Base-by-base conservation (phyloP, 176 grass and related monocot genomes). In the Ensete glaucum region DNA sequence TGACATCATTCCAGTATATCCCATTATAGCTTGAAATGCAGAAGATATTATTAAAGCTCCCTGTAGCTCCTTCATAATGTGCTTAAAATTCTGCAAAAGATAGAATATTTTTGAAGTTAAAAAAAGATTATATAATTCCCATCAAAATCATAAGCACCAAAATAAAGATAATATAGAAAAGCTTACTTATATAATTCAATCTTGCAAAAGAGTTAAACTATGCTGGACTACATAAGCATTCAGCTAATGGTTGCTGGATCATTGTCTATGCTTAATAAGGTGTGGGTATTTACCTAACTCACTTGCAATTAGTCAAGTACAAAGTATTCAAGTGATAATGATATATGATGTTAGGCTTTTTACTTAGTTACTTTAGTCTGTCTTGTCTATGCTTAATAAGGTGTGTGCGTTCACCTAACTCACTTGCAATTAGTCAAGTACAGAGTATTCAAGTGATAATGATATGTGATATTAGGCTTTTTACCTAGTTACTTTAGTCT, bases 31-130 rank as follows among this genome's bases (percentile, higher is more conserved):
- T 89, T 99, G 95, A 88, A 99, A 99, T 79, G 57, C 71, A 73
- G 90, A 84, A 71, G 86, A 87, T 86, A 91, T 87, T 72, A 99
- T 89, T 58, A 94, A 86, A 80, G 95, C 90, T 78, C 95, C 95
- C 55, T 99, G 95, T 50, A 99, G 76, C 82, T 99, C 88, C 87
- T 94, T 99, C 95, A 99, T 99, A 75, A 94, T 89, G 52, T 99
- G 95, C 80, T 89, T 99, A 87, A 99, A 99, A 53, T 81, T 99
- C 95, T 99, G 90, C 85, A 85, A 75, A 60, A 20, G 73, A 52
- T 52, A n/a, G 10, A 60, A 19, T 2, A 14, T 57, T 85, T 53
- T 16, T 43, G 6, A 58, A 13, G 54, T 17, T 13, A 58, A 17
- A 58, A 58, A 17, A 58, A 58, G 12, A 58, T 13, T 58, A 58